Conservation (phyloP, 352 stramenopile species). For the Phytophthora cajani region DNA sequence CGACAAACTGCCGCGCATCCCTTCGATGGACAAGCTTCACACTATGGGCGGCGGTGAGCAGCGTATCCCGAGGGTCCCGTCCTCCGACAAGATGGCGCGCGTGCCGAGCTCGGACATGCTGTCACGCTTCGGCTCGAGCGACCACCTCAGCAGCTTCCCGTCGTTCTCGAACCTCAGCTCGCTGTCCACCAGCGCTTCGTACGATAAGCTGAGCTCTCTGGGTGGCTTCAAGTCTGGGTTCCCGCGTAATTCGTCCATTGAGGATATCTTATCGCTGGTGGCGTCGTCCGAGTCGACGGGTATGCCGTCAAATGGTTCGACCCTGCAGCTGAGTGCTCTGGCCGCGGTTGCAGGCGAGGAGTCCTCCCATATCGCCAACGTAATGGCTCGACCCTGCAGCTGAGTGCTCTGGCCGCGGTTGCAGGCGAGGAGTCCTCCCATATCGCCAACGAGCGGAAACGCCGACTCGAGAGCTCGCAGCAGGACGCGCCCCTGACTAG, state of each 20-base stretch:
- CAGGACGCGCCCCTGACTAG: slow-evolving; percentile 35
- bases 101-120: slow-evolving; percentile 78
- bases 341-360: slow-evolving; percentile 72
- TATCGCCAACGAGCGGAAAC: slow-evolving; percentile 68
- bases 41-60: slow-evolving; percentile 46
- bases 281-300: slow-evolving; percentile 75
- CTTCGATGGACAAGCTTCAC: slow-evolving; percentile 76
- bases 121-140: slow-evolving; percentile 68
- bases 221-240: slow-evolving; percentile 60
- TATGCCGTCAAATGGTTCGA: slow-evolving; percentile 59
- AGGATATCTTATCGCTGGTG: slow-evolving; percentile 87
- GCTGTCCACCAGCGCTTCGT: slow-evolving; percentile 73
- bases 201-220: slow-evolving; percentile 76
- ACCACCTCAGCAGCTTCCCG: slow-evolving; percentile 78
- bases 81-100: slow-evolving; percentile 72
- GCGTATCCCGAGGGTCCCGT: slow-evolving; percentile 68
- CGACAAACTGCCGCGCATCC: slow-evolving; percentile 70
- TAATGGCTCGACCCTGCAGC: slow-evolving; percentile 67
- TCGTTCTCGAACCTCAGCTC: slow-evolving; percentile 78
- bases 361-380: slow-evolving; percentile 60
- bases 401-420: slow-evolving; percentile 70
- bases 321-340: slow-evolving; percentile 71
- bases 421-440: slow-evolving; percentile 72
- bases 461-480: slow-evolving; percentile 46
- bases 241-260: slow-evolving; percentile 86